These are phyloP conservation scores for Chaetomium strumarium DNA, from an alignment of 2,329 filamentous ascomycete species.

Conservation along the genomic window DNA sequence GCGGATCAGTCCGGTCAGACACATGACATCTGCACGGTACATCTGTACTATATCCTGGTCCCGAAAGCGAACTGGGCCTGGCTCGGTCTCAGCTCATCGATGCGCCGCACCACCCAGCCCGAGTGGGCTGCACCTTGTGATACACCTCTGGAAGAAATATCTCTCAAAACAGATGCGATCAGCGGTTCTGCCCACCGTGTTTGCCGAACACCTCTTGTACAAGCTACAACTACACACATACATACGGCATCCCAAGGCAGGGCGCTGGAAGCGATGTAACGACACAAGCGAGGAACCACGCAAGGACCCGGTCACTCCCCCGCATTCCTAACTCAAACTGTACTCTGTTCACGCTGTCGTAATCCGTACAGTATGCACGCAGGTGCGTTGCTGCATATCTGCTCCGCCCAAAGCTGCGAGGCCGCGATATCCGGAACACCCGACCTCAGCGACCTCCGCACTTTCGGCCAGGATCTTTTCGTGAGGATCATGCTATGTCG, in stretches of 20 bases:
- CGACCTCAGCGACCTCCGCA: neutral
- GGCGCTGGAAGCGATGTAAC: slow-evolving; percentile 2
- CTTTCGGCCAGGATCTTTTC: neutral
- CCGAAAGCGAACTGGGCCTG: neutral
- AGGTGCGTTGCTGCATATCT: too few relatives aligned
- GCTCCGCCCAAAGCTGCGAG: too few relatives aligned
- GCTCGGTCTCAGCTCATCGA: neutral
- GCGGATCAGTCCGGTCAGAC: too few relatives aligned
- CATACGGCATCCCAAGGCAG: neutral
- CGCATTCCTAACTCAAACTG: neutral
- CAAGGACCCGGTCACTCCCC: neutral
- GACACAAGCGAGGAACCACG: neutral
- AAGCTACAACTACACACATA: too few relatives aligned
- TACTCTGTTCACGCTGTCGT: too few relatives aligned
- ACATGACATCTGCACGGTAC: too few relatives aligned
- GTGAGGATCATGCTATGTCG: slow-evolving; percentile 1
- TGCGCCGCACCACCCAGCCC: neutral
- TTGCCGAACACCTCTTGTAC: slow-evolving; percentile 7
- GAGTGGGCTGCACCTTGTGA: neutral
- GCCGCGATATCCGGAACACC: neutral
- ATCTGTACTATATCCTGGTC: too few relatives aligned
- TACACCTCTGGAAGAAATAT: neutral
- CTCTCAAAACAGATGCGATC: slow-evolving; percentile 2
- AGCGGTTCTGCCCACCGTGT: neutral
- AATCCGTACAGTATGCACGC: too few relatives aligned